phyloP scores from a whole-genome alignment of 2,329 filamentous ascomycete species.

The Chalaropsis ovoidea region DNA sequence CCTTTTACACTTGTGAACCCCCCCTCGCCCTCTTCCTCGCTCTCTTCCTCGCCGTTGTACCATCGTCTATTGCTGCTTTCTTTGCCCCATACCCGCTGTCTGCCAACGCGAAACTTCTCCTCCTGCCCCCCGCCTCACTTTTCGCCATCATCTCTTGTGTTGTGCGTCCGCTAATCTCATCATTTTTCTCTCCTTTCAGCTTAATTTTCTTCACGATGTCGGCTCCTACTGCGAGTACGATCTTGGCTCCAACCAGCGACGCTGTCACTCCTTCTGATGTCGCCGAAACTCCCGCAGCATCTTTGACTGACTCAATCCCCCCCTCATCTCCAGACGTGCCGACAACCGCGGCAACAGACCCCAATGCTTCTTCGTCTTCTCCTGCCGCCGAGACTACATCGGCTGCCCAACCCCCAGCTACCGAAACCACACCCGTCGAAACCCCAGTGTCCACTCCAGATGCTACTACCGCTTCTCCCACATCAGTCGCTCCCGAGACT shows the following conservation, averaged over 20 bases:
- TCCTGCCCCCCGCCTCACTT: neutral
- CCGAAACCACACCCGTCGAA: constrained; percentile 19
- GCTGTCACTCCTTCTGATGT: constrained; percentile 18
- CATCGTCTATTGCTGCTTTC: neutral
- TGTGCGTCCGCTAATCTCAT: neutral
- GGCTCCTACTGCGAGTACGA: constrained; percentile 14
- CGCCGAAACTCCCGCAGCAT: constrained; percentile 16
- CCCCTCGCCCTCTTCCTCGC: neutral
- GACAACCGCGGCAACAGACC: constrained; percentile 15
- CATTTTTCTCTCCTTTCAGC: neutral
- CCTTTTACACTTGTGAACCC: neutral
- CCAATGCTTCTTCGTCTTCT: constrained; percentile 18
- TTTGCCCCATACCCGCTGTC: neutral
- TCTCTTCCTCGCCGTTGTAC: neutral
- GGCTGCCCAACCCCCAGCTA: constrained; percentile 21
- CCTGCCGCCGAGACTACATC: constrained; percentile 20
- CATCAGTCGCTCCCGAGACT: constrained; percentile 25
- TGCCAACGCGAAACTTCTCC: too few relatives aligned
- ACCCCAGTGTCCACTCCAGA: constrained; percentile 26
- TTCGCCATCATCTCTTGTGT: neutral
- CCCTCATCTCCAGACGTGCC: constrained; percentile 10
- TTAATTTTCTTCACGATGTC: constrained; percentile 19
- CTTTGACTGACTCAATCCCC: constrained; percentile 17
- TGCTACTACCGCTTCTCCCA: neutral
- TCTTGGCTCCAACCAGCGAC: constrained; percentile 20